Conservation (phyloP, 192 early-diverging fungal genomes). For the Lobosporangium transversale region DNA sequence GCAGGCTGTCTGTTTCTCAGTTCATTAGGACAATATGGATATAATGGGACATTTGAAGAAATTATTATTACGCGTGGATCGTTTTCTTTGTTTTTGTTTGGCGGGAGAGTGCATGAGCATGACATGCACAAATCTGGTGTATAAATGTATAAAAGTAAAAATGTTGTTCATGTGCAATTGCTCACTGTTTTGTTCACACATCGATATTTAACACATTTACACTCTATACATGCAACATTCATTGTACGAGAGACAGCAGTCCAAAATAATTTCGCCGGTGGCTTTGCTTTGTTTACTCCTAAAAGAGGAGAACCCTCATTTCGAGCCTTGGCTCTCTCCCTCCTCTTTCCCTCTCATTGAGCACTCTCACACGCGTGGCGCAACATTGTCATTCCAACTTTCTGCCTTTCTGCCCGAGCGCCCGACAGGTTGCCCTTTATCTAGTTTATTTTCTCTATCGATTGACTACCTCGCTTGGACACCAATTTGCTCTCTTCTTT, state of each 20-base stretch:
- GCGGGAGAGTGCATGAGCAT: too few relatives aligned
- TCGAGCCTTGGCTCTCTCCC: constrained; percentile 41
- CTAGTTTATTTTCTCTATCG: background rate
- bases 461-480: background rate
- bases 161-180: too few relatives aligned
- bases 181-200: background rate
- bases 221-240: background rate
- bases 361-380: too few relatives aligned
- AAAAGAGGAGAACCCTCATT: too few relatives aligned
- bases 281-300: constrained; percentile 20
- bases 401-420: background rate
- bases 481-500: background rate
- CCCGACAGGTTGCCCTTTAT: too few relatives aligned
- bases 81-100: too few relatives aligned
- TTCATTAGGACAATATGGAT: too few relatives aligned
- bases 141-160: too few relatives aligned
- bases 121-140: too few relatives aligned
- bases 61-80: too few relatives aligned
- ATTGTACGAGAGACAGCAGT: background rate
- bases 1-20: background rate
- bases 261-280: background rate
- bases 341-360: background rate
- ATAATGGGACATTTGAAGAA: too few relatives aligned
- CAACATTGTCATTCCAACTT: too few relatives aligned
- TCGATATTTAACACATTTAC: background rate